Base-by-base conservation (phyloP, 257 asterid genomes). In the Anisodus tanguticus region DNA sequence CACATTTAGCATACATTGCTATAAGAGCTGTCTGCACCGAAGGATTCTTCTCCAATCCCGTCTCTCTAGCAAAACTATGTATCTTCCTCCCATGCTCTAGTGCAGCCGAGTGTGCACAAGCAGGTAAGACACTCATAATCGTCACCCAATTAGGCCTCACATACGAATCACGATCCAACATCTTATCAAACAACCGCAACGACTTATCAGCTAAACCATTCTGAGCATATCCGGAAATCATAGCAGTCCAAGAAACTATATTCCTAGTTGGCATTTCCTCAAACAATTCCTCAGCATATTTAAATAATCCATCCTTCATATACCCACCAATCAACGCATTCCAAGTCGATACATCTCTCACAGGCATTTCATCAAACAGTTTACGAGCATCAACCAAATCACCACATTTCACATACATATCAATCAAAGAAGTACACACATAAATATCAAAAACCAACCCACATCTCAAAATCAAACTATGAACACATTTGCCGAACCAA, bases 111-210 rank as follows among this genome's bases (percentile, higher is more conserved):
- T 88, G 92, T 4, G 88, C 94, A 62, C 97, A 94, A 0, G 97
- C 98, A 6, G 98, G 98, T 54, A 94, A 87, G 35, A 95, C 90
- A 59, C 98, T 95, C 92, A 93, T 93, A 45, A 95, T 60, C 0
- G 98, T 94, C 59, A 95, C 98, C 97, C 97, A 93, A 81, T 95
- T 95, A 45, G 98, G 98, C 88, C 87, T 90, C 89, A 91, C 92
- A 51, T 84, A 93, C 9, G 94, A 88, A 9, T 85, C 89, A 72
- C 67, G 62, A 15, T 84, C 53, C 68, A 68, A 84, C 95, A 95
- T 92, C 62, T 85, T 88, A 59, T 95, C 95, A 82, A 95, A 95
- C 85, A 95, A 66, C 11, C 80, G 87, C 83, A 93, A 82, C 0
- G 98, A 95, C 83, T 88, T 85, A n/a, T 86, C 91, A 0, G 90